Evolutionary conservation across 192 early-diverging fungal genomes (phyloP).

Genomic region (Gorgonomyces haynaldii): DNA sequence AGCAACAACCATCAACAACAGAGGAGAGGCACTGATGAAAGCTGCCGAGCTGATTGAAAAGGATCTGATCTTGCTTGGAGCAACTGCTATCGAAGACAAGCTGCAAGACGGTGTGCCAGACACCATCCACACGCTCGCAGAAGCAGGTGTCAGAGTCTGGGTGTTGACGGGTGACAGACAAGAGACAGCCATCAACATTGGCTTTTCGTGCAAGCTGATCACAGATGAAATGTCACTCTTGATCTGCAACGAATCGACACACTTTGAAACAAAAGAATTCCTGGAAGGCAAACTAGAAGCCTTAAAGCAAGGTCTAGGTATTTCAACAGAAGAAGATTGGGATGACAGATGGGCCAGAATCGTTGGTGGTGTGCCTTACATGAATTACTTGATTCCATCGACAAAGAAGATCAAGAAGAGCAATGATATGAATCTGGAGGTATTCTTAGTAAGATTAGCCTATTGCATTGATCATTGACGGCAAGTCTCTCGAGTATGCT

Average conservation of each 20-base stretch:
- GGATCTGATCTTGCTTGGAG: constrained; percentile 81
- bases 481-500: constrained; percentile 83
- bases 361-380: constrained; percentile 3
- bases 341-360: not conserved
- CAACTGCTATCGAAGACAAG: constrained; percentile 97
- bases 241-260: constrained; percentile 80
- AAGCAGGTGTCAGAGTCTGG: constrained; percentile 95
- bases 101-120: constrained; percentile 98
- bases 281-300: constrained; percentile 76
- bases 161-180: constrained; percentile 96
- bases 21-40: constrained; percentile 74
- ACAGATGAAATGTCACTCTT: constrained; percentile 94
- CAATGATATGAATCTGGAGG: constrained; percentile 21
- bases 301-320: constrained; percentile 40
- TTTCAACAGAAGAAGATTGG: not conserved
- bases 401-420: constrained; percentile 21
- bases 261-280: constrained; percentile 87
- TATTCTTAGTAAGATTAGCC: constrained; percentile 24
- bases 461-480: constrained; percentile 92
- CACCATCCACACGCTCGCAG: constrained; percentile 88
- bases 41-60: constrained; percentile 94
- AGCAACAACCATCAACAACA: constrained; percentile 81
- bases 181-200: constrained; percentile 99
- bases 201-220: constrained; percentile 90
- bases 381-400: constrained; percentile 12